Base-by-base conservation (phyloP, 768 basidiomycete species). In the Collybiopsis confluens region DNA sequence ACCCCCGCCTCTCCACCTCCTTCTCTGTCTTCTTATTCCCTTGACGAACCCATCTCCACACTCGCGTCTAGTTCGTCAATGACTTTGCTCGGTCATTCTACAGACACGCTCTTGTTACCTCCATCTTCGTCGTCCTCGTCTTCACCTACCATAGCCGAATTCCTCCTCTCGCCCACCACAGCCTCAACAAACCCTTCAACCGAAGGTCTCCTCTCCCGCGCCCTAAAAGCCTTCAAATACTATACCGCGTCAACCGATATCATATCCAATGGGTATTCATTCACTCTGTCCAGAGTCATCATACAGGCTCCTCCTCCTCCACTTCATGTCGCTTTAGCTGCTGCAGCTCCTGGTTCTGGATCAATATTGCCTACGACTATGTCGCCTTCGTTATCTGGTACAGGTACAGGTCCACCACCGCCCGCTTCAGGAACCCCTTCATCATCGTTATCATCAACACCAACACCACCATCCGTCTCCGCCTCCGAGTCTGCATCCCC, bases 401-500 rank as follows among this genome's bases (percentile, higher is more conserved):
- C 35, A 10, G 30, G 6, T 15, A 9, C 53, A 67, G 23, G n/a
- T 42, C 5, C n/a, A 45, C 20, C 44, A 7, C 44, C 27, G 13
- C 13, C 46, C 11, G 26, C 30, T n/a, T 10, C 43, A 36, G 10
- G 30, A 45, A 45, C 20, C 15, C 33, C n/a, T 6, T 26, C 52
- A 4, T 4, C 18, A 23, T 43, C 11, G 35, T 18, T 35, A 7
- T 10, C 47, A 2, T 18, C 21, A 37, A 2, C 20, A 48, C 15
- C 35, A 36, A 6, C 11, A 16, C 13, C 47, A 15, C 21, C 47
- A 35, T 35, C 30, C 45, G 2, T 13, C 57, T 58, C 23, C 59
- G 61, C 68, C 66, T 13, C 62, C 61, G 27, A 57, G 64, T 11
- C 68, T 71, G 7, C 64, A 59, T 1, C 75, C 78, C 21, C 47